Evolutionary conservation across 1,284 basidiomycete species (phyloP), one percentile per base, ranked within the genome.

Genomic region (Termitomyces sp.): DNA sequence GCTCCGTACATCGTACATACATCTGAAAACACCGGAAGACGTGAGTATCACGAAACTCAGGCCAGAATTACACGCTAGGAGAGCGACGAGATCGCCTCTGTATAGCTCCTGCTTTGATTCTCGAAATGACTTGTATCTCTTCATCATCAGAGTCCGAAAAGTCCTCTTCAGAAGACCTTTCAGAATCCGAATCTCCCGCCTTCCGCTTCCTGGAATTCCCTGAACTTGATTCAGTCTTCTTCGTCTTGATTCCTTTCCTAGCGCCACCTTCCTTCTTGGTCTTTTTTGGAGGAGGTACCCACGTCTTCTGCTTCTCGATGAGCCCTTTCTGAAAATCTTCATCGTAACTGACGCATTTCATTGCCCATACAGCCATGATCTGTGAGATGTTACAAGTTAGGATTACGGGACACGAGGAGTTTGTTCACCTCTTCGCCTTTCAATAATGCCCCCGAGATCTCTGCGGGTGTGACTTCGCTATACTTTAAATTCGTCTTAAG

Each of bases 291-390:
- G 16, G 28, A 31, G 58, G 54, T 3, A 55, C 48, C 57, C 55
- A 69, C 0, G 24, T 48, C 1, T 59, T 51, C 19, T 60, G 62
- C 33, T 62, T 60, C 37, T 62, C 57, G 5, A 57, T 54, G 4
- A 67, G 44, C 0, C 55, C 50, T 1, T 35, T 40, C 40, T 66
- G 66, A 26, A 66, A 66, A 1, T 54, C 24, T 13, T 41, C 53
- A 37, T 68, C 65, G 39, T 66, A 68, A 1, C 56, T 61, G 5
- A 66, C 51, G 35, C 66, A 68, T 45, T 65, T 59, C 65, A 66
- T 62, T 1, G 57, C 59, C 61, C 61, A 66, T 2, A 64, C 61
- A 3, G 54, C 56, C 44, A 67, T 49, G 8, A 34, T 54, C 64
- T 66, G 40, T 31, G 13, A n/a, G 5, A 8, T 8, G 9, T 31